phyloP scores from a whole-genome alignment of 1,139 yeast genomes.

The Debaryomyces coudertii region DNA sequence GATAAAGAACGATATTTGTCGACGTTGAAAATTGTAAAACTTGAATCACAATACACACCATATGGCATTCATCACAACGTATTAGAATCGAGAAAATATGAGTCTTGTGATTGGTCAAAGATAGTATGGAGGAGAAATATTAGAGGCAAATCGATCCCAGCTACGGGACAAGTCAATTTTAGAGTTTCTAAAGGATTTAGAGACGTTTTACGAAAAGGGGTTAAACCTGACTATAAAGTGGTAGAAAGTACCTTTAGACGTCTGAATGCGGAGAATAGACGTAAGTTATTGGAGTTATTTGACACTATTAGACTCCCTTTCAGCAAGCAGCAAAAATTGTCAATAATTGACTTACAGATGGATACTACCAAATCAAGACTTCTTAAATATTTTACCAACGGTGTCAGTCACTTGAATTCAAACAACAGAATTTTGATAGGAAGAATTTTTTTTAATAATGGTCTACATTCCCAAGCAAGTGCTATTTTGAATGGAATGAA shows the following conservation, averaged over 20 bases:
- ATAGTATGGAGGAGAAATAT: conserved; percentile 21
- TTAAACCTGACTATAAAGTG: conserved; percentile 37
- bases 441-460: conserved; percentile 35
- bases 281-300: conserved; percentile 25
- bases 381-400: background rate
- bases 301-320: conserved; percentile 22
- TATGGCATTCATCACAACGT: conserved; percentile 24
- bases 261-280: conserved; percentile 25
- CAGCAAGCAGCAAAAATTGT: conserved; percentile 19
- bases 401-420: conserved; percentile 21
- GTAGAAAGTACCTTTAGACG: conserved; percentile 37
- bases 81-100: conserved; percentile 20
- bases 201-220: conserved; percentile 37
- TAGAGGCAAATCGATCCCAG: conserved; percentile 19
- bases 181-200: conserved; percentile 39
- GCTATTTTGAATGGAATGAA: conserved; percentile 28
- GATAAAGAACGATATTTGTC: conserved; percentile 14
- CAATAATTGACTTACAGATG: conserved; percentile 21
- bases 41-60: conserved; percentile 38
- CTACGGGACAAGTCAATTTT: conserved; percentile 33
- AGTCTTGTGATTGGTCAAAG: conserved; percentile 24
- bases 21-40: conserved; percentile 23
- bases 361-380: conserved; percentile 13
- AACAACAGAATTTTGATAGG: conserved; percentile 36
- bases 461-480: conserved; percentile 28